Percentiles rank a stretch among this genome's conserved stretches.
These are phyloP conservation scores for Pleurotus eryngii DNA, from an alignment of 768 basidiomycete species.

Conservation along the genomic window DNA sequence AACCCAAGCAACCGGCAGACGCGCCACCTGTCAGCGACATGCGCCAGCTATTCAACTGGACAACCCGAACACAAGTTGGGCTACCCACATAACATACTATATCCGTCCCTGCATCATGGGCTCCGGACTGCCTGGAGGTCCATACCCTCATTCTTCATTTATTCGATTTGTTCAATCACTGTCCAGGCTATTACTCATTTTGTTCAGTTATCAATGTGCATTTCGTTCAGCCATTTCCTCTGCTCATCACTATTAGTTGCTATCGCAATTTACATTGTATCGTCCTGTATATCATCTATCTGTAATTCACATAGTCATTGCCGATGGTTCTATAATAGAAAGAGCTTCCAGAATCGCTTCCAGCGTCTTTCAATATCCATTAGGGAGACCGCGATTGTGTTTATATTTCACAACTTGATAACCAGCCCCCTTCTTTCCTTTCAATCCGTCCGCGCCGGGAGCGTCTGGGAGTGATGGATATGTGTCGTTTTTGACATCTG, in stretches of 20 bases:
- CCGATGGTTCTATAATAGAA: neutral
- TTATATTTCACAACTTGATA: slow-evolving; percentile 27
- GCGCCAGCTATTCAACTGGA: slow-evolving; percentile 80
- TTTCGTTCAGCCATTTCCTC: neutral
- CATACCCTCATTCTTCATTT: neutral
- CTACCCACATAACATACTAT: neutral
- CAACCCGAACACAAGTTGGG: slow-evolving; percentile 49
- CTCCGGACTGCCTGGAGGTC: neutral
- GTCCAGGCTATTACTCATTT: neutral
- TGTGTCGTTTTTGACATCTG: slow-evolving; percentile 51
- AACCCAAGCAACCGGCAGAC: slow-evolving; percentile 80
- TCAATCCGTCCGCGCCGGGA: slow-evolving; percentile 29
- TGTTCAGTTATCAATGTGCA: slow-evolving; percentile 4
- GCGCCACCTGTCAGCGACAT: slow-evolving; percentile 60
- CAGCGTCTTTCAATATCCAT: neutral
- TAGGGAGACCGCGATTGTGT: slow-evolving; percentile 16
- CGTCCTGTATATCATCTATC: neutral
- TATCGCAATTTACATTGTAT: slow-evolving; percentile 8
- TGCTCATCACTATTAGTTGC: neutral
- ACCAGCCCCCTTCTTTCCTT: slow-evolving; percentile 22
- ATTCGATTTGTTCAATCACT: slow-evolving; percentile 2
- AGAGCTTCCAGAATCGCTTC: neutral
- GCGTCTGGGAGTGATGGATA: slow-evolving; percentile 35
- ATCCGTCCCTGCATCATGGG: neutral
- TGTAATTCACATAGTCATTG: neutral